These are phyloP conservation scores for Chalara sp. DNA, from an alignment of 2,329 filamentous ascomycete species.

Conservation along the genomic window DNA sequence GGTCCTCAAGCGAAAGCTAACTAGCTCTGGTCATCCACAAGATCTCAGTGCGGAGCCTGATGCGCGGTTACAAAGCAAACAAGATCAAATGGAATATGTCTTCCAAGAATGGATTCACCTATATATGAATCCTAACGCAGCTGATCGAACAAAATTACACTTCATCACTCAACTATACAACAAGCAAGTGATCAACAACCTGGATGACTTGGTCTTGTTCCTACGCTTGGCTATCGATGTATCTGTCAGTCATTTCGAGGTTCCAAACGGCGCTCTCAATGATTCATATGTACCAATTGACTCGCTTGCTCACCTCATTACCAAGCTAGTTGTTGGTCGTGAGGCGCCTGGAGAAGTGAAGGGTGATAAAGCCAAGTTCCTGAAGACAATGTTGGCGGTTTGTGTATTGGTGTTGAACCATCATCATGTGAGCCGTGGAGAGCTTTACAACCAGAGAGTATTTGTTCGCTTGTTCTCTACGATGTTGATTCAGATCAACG, in stretches of 20 bases:
- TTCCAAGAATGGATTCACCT: slow-evolving; percentile 94
- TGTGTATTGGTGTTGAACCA: slow-evolving; percentile 76
- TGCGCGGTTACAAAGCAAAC: slow-evolving; percentile 51
- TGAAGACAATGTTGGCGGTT: slow-evolving; percentile 74
- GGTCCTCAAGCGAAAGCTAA: slow-evolving; percentile 62
- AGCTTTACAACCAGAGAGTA: slow-evolving; percentile 78
- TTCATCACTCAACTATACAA: slow-evolving; percentile 83
- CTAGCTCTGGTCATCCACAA: slow-evolving; percentile 47
- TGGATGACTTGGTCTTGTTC: slow-evolving; percentile 74
- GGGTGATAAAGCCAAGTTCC: slow-evolving; percentile 59
- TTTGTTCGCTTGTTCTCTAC: slow-evolving; percentile 88
- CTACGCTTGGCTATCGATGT: slow-evolving; percentile 75
- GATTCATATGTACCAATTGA: slow-evolving; percentile 62
- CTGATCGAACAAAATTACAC: slow-evolving; percentile 62
- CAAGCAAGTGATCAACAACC: slow-evolving; percentile 62
- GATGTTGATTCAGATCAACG: slow-evolving; percentile 68
- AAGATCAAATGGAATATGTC: slow-evolving; percentile 86
- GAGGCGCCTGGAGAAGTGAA: slow-evolving; percentile 52
- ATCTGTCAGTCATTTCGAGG: slow-evolving; percentile 72
- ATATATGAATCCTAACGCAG: slow-evolving; percentile 67
- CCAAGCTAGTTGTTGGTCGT: slow-evolving; percentile 66
- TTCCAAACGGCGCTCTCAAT: slow-evolving; percentile 50
- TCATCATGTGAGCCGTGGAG: slow-evolving; percentile 73
- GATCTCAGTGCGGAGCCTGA: slow-evolving; percentile 43
- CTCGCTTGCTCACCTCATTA: slow-evolving; percentile 74